phyloP scores from a whole-genome alignment of 2,329 filamentous ascomycete species.

The Colletotrichum somersetense region DNA sequence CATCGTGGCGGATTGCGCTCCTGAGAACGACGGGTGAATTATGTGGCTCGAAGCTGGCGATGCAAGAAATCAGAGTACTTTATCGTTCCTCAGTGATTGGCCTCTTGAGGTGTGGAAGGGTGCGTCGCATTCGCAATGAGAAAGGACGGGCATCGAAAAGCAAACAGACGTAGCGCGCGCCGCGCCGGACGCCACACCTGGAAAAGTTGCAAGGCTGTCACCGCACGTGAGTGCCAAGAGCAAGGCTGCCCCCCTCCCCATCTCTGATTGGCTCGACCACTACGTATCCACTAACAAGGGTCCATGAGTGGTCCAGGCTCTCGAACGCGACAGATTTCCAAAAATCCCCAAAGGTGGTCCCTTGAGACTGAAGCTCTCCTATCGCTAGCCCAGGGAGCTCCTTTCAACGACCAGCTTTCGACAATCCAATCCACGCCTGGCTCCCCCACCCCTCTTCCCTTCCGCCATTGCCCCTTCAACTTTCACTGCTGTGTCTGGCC shows the following conservation, averaged over 20 bases:
- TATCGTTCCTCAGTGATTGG: constrained; percentile 11
- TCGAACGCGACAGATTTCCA: constrained; percentile 45
- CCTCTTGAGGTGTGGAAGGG: not conserved
- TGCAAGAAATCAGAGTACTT: constrained; percentile 15
- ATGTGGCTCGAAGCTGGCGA: not conserved
- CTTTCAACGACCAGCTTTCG: constrained; percentile 19
- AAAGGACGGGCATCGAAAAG: not conserved
- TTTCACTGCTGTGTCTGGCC: not conserved
- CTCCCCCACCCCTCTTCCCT: constrained; percentile 48
- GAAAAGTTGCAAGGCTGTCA: constrained; percentile 39
- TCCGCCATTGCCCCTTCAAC: constrained; percentile 54
- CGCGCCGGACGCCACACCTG: constrained; percentile 29
- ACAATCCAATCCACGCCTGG: constrained; percentile 27
- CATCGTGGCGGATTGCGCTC: constrained; percentile 68
- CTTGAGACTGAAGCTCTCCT: constrained; percentile 33
- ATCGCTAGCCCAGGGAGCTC: constrained; percentile 40
- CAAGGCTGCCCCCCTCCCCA: constrained; percentile 6
- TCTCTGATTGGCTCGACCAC: constrained; percentile 21
- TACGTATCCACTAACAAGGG: constrained; percentile 23
- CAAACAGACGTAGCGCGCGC: constrained; percentile 13
- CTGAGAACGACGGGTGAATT: not conserved
- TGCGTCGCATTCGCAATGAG: constrained; percentile 30
- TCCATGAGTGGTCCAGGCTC: constrained; percentile 31
- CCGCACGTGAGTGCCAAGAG: constrained; percentile 6
- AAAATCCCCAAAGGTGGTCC: constrained; percentile 41